Evolutionary conservation across 345 rosid species (phyloP).

Genomic region (Viola odorata): DNA sequence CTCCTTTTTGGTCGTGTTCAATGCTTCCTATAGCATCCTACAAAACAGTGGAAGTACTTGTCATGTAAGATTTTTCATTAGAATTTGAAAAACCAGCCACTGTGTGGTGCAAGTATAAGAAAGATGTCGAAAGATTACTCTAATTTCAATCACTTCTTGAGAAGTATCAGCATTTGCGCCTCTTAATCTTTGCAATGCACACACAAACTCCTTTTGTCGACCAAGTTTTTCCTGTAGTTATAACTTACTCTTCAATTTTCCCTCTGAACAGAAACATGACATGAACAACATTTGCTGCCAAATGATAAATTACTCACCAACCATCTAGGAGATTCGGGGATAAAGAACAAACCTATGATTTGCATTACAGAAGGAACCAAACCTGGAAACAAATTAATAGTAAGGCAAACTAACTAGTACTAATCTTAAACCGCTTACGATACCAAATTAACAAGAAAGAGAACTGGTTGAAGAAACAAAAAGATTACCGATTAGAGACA

Average conservation of each 20-base stretch:
- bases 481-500: slow-evolving; percentile 41
- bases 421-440: too few species aligned
- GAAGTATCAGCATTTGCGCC: slow-evolving; percentile 25
- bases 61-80: background rate
- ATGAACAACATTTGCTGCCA: background rate
- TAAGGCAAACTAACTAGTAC: too few species aligned
- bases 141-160: slow-evolving; percentile 12
- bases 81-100: background rate
- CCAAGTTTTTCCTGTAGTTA: slow-evolving; percentile 28
- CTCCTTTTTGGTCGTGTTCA: background rate
- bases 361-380: slow-evolving; percentile 30
- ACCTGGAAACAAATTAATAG: slow-evolving; percentile 27
- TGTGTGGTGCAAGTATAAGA: background rate
- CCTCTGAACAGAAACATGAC: background rate
- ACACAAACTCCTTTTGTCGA: slow-evolving; percentile 17
- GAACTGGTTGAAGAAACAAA: too few species aligned
- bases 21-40: background rate
- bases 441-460: too few species aligned
- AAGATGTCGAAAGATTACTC: background rate
- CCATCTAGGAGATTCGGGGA: slow-evolving; percentile 61
- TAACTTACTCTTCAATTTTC: too few species aligned
- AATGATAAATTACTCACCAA: slow-evolving; percentile 24
- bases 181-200: slow-evolving; percentile 20
- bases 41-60: background rate
- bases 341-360: slow-evolving; percentile 30